phyloP scores from a whole-genome alignment of 2,329 filamentous ascomycete species.

The Pleoardoris graminearum region DNA sequence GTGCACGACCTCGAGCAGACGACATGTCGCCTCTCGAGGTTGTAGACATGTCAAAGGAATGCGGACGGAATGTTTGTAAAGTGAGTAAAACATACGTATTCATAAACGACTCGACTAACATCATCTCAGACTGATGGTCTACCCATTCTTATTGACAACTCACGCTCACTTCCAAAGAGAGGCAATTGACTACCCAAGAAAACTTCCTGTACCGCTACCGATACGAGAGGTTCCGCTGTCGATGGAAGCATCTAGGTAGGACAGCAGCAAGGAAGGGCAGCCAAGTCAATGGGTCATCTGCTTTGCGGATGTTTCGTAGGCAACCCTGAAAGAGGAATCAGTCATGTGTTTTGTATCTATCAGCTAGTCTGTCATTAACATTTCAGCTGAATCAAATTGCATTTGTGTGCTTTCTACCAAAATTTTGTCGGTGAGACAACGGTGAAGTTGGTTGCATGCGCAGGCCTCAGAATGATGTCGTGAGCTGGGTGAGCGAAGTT shows the following conservation, averaged over 20 bases:
- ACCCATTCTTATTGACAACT: constrained; percentile 44
- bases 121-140: constrained; percentile 33
- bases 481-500: neutral
- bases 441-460: neutral
- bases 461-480: constrained; percentile 2
- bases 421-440: too few species aligned
- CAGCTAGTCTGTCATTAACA: constrained; percentile 36
- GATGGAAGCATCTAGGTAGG: neutral
- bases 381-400: constrained; percentile 32
- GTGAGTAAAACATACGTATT: constrained; percentile 21
- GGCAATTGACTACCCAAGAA: constrained; percentile 26
- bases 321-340: constrained; percentile 26
- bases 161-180: constrained; percentile 43
- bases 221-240: neutral
- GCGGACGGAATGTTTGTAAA: constrained; percentile 42
- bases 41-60: constrained; percentile 42
- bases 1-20: constrained; percentile 35
- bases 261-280: constrained; percentile 1
- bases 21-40: constrained; percentile 46
- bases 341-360: constrained; percentile 30
- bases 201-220: neutral
- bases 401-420: too few species aligned
- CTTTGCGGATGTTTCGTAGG: constrained; percentile 31
- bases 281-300: constrained; percentile 27
- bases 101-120: constrained; percentile 7